Evolutionary conservation across 257 asterid genomes (phyloP).

Genomic region (Thymus mandschuricus): DNA sequence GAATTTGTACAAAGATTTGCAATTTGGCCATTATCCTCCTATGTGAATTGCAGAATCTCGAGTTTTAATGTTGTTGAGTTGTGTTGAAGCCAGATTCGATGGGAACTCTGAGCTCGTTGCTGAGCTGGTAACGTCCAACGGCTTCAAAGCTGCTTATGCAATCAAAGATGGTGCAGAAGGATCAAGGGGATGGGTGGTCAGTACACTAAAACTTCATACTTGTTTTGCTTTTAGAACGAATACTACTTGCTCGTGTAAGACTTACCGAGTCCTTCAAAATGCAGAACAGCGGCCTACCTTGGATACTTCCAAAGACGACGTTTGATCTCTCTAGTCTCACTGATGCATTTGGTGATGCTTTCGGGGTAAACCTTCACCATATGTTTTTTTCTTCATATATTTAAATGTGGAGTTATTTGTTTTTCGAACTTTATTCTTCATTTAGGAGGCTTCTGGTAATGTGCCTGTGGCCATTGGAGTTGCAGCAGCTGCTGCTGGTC

Average conservation of each 20-base stretch:
- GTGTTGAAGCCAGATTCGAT: slow-evolving; percentile 93
- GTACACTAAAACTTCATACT: neutral
- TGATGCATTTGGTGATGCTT: slow-evolving; percentile 31
- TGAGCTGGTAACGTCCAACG: slow-evolving; percentile 85
- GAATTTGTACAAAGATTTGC: neutral
- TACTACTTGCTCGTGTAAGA: slow-evolving; percentile 1
- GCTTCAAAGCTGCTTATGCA: slow-evolving; percentile 95
- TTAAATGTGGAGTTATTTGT: no score
- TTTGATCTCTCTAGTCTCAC: slow-evolving; percentile 43
- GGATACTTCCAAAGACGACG: slow-evolving; percentile 67
- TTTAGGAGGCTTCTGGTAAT: slow-evolving; percentile 61
- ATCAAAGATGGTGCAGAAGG: slow-evolving; percentile 92
- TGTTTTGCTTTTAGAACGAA: neutral
- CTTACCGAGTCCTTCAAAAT: slow-evolving; percentile 33
- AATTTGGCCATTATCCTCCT: neutral
- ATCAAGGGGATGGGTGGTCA: slow-evolving; percentile 73
- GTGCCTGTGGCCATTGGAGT: slow-evolving; percentile 58
- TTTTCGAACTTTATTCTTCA: no score
- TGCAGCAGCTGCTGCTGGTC: slow-evolving; percentile 63
- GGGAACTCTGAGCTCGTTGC: slow-evolving; percentile 94
- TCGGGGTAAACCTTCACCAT: slow-evolving; percentile 32
- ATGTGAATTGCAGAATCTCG: neutral
- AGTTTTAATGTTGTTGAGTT: slow-evolving; percentile 38
- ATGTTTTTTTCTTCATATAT: no score
- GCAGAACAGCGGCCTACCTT: slow-evolving; percentile 94